phyloP scores from a whole-genome alignment of 23 red algal genomes.

The Rhodosorus marinus region DNA sequence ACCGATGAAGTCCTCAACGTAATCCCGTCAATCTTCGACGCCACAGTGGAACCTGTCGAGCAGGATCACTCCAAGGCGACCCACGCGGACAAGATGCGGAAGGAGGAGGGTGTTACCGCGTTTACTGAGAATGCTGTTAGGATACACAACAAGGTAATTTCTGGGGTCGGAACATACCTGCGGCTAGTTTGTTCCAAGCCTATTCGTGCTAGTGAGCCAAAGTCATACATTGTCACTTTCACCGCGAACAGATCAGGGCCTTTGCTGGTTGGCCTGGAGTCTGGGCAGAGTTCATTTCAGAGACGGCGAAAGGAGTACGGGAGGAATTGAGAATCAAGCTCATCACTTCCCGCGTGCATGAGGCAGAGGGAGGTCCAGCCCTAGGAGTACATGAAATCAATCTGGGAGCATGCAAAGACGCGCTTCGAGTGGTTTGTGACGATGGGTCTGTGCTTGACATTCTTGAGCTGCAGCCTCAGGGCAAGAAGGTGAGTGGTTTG shows the following conservation, averaged over 20 bases:
- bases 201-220: too few species aligned
- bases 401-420: conserved; percentile 9
- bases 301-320: background rate
- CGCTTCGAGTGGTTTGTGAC: conserved; percentile 57
- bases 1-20: conserved; percentile 26
- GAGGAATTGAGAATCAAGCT: conserved; percentile 55
- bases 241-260: conserved; percentile 30
- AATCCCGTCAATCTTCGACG: conserved; percentile 20
- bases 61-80: conserved; percentile 46
- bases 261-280: conserved; percentile 65
- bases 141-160: conserved; percentile 86
- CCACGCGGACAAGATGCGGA: conserved; percentile 57
- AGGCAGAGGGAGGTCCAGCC: conserved; percentile 24
- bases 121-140: conserved; percentile 62
- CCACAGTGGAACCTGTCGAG: conserved; percentile 3
- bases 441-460: conserved; percentile 66
- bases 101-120: conserved; percentile 44
- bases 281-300: conserved; percentile 50
- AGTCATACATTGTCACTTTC: too few species aligned
- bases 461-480: conserved; percentile 39
- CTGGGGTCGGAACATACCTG: too few species aligned
- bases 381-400: conserved; percentile 66
- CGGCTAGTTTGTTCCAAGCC: too few species aligned
- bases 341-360: conserved; percentile 21
- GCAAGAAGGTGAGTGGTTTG: too few species aligned